These are phyloP conservation scores for Leccinum sublutescens DNA, from an alignment of 768 basidiomycete genomes.

Conservation along the genomic window DNA sequence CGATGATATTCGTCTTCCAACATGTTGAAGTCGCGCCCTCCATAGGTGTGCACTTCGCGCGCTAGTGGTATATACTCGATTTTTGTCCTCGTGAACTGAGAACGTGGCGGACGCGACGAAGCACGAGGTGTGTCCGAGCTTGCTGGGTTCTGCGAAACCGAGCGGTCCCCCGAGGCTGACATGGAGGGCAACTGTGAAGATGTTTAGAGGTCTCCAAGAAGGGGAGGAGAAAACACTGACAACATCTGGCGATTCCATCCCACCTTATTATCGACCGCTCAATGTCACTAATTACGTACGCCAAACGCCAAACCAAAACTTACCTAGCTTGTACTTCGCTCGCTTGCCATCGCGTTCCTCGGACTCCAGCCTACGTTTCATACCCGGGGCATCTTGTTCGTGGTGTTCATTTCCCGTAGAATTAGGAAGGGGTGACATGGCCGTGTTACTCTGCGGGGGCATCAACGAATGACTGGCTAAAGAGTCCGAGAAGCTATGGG, in stretches of 20 bases:
- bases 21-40: conserved; percentile 74
- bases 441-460: conserved; percentile 12
- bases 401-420: conserved; percentile 30
- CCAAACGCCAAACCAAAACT: conserved; percentile 31
- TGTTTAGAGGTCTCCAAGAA: conserved; percentile 12
- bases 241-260: conserved; percentile 48
- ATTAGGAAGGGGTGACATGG: conserved; percentile 8
- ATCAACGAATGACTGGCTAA: conserved; percentile 21
- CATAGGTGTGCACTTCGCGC: conserved; percentile 71
- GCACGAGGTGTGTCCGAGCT: conserved; percentile 30
- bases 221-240: conserved; percentile 37
- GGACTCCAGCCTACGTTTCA: conserved; percentile 70
- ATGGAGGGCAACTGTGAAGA: conserved; percentile 17
- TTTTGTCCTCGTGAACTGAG: conserved; percentile 66
- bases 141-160: conserved; percentile 21
- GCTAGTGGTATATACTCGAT: conserved; percentile 85
- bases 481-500: conserved; percentile 27
- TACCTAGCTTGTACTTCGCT: conserved; percentile 70
- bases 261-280: conserved; percentile 27
- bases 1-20: conserved; percentile 61
- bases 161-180: conserved; percentile 19
- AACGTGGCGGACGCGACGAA: conserved; percentile 37
- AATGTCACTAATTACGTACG: conserved; percentile 26
- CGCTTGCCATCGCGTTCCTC: conserved; percentile 70
- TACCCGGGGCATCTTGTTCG: conserved; percentile 61